Conservation (phyloP, 2,329 filamentous ascomycete genomes). For the Aspergillus sp. region DNA sequence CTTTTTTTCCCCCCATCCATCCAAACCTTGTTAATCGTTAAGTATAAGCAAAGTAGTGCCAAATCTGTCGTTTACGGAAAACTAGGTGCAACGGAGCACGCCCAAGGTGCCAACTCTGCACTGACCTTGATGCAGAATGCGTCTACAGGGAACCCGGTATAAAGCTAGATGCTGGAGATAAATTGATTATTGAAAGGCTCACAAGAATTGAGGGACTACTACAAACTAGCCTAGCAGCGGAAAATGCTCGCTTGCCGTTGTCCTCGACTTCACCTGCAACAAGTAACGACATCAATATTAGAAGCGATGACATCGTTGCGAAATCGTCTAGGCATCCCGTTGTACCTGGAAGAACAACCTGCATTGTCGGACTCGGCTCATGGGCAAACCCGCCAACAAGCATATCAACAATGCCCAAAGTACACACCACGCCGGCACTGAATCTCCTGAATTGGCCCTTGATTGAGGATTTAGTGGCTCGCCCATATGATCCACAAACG, state of each 20-base stretch:
- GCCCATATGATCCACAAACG: slow-evolving; percentile 78
- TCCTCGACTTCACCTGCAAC: slow-evolving; percentile 64
- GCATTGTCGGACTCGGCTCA: slow-evolving; percentile 67
- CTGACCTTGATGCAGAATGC: slow-evolving; percentile 78
- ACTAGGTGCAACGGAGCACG: slow-evolving; percentile 76
- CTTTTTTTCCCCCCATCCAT: too few relatives aligned
- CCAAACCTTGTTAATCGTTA: background rate
- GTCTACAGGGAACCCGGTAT: slow-evolving; percentile 82
- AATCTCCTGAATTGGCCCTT: slow-evolving; percentile 76
- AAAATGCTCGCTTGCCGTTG: slow-evolving; percentile 31
- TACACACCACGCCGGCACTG: slow-evolving; percentile 71
- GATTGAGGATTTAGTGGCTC: slow-evolving; percentile 72
- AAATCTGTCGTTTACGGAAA: slow-evolving; percentile 78
- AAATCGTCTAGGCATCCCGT: slow-evolving; percentile 17
- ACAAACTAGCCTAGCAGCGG: slow-evolving; percentile 63
- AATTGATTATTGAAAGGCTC: slow-evolving; percentile 77
- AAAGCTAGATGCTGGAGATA: slow-evolving; percentile 84
- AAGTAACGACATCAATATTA: slow-evolving; percentile 63
- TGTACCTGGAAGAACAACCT: slow-evolving; percentile 47
- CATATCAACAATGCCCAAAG: slow-evolving; percentile 83
- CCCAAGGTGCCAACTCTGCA: slow-evolving; percentile 81
- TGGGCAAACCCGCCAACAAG: slow-evolving; percentile 65
- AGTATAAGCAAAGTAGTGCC: slow-evolving; percentile 56
- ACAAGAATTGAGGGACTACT: slow-evolving; percentile 75
- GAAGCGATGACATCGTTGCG: slow-evolving; percentile 56